These are phyloP conservation scores for Candida silvicultrix DNA, from an alignment of 805 yeast species.

Conservation along the genomic window DNA sequence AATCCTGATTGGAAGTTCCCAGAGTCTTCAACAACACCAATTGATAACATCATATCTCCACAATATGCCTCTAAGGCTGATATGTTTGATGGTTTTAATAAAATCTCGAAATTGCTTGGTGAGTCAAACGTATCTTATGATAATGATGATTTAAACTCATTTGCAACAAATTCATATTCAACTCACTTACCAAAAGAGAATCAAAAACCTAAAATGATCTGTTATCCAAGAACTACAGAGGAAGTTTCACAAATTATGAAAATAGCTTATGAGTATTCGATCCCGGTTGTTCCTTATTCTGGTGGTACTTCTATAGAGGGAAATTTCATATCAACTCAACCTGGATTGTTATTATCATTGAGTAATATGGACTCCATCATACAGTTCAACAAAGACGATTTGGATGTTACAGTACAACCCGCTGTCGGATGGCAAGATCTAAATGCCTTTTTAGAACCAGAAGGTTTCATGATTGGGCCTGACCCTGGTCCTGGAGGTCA, in stretches of 20 bases:
- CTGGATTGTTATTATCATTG: constrained; percentile 37
- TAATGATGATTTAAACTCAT: neutral
- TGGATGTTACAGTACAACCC: constrained; percentile 68
- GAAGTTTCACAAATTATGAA: constrained; percentile 56
- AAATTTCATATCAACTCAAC: constrained; percentile 60
- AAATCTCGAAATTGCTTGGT: neutral
- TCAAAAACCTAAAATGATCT: neutral
- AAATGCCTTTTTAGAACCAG: constrained; percentile 37
- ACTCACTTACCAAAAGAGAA: neutral
- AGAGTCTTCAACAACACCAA: neutral
- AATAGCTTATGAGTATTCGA: constrained; percentile 44
- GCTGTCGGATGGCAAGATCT: constrained; percentile 72
- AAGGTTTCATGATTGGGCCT: constrained; percentile 68
- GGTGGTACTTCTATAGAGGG: constrained; percentile 81
- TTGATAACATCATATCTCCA: neutral
- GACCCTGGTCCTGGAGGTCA: constrained; percentile 75
- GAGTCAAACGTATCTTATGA: neutral
- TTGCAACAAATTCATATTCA: neutral
- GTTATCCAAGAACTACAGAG: constrained; percentile 46
- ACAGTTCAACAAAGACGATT: constrained; percentile 48
- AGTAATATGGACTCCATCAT: constrained; percentile 53
- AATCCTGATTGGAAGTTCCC: neutral
- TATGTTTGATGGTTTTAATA: neutral
- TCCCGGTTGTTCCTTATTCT: constrained; percentile 66
- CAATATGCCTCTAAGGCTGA: neutral